A percentile compares a stretch with the other conserved stretches of the same genome.
phyloP scores from a whole-genome alignment of 139 green algal species.

The Marvania coccoides region DNA sequence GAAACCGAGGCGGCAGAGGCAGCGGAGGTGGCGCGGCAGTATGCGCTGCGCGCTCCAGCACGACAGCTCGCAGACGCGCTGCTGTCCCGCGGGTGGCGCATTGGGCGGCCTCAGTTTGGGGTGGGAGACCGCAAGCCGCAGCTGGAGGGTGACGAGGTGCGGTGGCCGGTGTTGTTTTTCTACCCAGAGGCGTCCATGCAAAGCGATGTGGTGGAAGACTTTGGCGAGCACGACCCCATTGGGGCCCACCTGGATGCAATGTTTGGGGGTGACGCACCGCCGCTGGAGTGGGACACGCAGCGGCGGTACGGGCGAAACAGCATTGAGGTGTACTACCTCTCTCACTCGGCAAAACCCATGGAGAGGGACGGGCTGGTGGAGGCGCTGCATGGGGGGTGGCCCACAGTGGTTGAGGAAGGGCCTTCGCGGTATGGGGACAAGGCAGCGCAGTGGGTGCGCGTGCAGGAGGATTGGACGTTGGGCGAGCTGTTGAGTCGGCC shows the following conservation, averaged over 20 bases:
- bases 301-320: slow-evolving; percentile 49
- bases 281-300: slow-evolving; percentile 73
- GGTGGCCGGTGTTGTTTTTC: slow-evolving; percentile 83
- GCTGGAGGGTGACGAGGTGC: slow-evolving; percentile 49
- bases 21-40: slow-evolving; percentile 13
- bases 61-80: slow-evolving; percentile 29
- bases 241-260: slow-evolving; percentile 72
- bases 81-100: slow-evolving; percentile 25
- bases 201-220: slow-evolving; percentile 76
- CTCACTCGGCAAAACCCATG: slow-evolving; percentile 42
- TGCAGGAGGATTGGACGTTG: slow-evolving; percentile 33
- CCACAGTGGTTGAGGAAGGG: slow-evolving; percentile 35
- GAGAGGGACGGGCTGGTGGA: slow-evolving; percentile 32
- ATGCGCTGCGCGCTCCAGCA: slow-evolving; percentile 19
- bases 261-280: slow-evolving; percentile 51
- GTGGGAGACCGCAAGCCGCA: slow-evolving; percentile 38
- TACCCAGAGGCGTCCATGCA: slow-evolving; percentile 76
- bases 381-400: slow-evolving; percentile 60
- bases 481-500: slow-evolving; percentile 33
- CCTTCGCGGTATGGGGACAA: slow-evolving; percentile 57
- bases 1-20: not conserved
- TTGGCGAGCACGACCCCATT: slow-evolving; percentile 53
- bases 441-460: slow-evolving; percentile 27
- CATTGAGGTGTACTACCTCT: slow-evolving; percentile 84
- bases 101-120: slow-evolving; percentile 44